Conservation (phyloP, 2,329 filamentous ascomycete species). For the Cadophora malorum region DNA sequence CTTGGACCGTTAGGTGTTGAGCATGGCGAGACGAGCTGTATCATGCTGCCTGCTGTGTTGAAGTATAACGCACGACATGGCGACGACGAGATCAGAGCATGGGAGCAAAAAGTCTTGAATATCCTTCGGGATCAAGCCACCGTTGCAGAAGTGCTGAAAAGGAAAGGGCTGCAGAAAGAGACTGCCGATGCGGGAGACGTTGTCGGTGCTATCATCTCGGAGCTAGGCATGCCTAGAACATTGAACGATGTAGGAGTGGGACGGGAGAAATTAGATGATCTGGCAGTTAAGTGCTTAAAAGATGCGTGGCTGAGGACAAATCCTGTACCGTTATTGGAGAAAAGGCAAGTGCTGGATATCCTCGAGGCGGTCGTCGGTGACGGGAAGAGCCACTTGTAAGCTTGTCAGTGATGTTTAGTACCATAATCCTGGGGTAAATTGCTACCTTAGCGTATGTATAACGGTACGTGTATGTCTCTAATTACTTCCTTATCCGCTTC, state of each 20-base stretch:
- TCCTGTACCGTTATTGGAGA: slow-evolving; percentile 46
- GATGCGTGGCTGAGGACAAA: slow-evolving; percentile 58
- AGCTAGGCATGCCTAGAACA: slow-evolving; percentile 58
- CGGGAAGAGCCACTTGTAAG: slow-evolving; percentile 18
- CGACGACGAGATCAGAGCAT: slow-evolving; percentile 2
- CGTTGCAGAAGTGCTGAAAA: slow-evolving; percentile 12
- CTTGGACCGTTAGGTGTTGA: slow-evolving; percentile 54
- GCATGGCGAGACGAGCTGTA: slow-evolving; percentile 64
- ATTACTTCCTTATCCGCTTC: background rate
- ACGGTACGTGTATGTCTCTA: background rate
- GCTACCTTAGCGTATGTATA: background rate
- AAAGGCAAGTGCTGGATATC: slow-evolving; percentile 42
- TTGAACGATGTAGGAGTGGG: slow-evolving; percentile 57
- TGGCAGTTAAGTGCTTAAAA: slow-evolving; percentile 56
- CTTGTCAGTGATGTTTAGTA: background rate
- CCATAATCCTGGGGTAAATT: background rate
- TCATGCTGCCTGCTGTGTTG: slow-evolving; percentile 60
- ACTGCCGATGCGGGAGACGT: slow-evolving; percentile 55
- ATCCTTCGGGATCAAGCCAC: slow-evolving; percentile 18
- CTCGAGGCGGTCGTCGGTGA: slow-evolving; percentile 47
- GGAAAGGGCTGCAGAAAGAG: slow-evolving; percentile 25
- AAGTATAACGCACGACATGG: slow-evolving; percentile 41
- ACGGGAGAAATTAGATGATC: slow-evolving; percentile 52
- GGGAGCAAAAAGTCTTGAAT: slow-evolving; percentile 24
- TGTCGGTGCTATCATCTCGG: slow-evolving; percentile 55